These are phyloP conservation scores for Wallacemonas sp. DNA, from an alignment of 208 protist species.

Conservation along the genomic window DNA sequence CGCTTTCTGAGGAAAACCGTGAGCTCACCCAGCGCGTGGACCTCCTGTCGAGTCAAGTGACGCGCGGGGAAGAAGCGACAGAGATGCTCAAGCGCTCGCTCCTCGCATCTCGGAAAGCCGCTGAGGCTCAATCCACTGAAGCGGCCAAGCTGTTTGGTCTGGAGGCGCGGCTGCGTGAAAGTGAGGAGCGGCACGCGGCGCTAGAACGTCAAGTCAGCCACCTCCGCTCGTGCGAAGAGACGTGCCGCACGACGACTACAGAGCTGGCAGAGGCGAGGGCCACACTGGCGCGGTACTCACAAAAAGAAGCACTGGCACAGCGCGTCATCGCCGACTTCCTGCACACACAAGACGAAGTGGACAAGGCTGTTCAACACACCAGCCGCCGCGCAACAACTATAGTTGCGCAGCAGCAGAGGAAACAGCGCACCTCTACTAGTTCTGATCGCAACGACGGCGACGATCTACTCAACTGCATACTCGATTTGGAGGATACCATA, in stretches of 20 bases:
- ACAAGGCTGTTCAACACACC: slow-evolving; percentile 19
- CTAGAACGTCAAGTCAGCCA: slow-evolving; percentile 20
- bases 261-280: slow-evolving; percentile 7
- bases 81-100: slow-evolving; percentile 36
- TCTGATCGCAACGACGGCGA: background rate
- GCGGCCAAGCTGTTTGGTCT: slow-evolving; percentile 51
- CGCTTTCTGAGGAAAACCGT: slow-evolving; percentile 19
- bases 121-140: slow-evolving; percentile 36
- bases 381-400: background rate
- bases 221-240: background rate
- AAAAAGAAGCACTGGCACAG: slow-evolving; percentile 25
- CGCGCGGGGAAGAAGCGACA: slow-evolving; percentile 30
- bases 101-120: slow-evolving; percentile 43
- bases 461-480: background rate
- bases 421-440: no score
- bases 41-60: slow-evolving; percentile 15
- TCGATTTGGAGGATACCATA: background rate
- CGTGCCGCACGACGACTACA: background rate
- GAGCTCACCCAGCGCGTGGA: slow-evolving; percentile 23
- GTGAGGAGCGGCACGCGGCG: slow-evolving; percentile 18
- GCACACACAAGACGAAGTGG: slow-evolving; percentile 24
- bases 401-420: no score
- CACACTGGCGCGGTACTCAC: slow-evolving; percentile 9
- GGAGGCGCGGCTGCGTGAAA: slow-evolving; percentile 44
- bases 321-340: slow-evolving; percentile 29